Evolutionary conservation across 176 grass and related monocot species (phyloP).

Genomic region (Bromus sterilis): DNA sequence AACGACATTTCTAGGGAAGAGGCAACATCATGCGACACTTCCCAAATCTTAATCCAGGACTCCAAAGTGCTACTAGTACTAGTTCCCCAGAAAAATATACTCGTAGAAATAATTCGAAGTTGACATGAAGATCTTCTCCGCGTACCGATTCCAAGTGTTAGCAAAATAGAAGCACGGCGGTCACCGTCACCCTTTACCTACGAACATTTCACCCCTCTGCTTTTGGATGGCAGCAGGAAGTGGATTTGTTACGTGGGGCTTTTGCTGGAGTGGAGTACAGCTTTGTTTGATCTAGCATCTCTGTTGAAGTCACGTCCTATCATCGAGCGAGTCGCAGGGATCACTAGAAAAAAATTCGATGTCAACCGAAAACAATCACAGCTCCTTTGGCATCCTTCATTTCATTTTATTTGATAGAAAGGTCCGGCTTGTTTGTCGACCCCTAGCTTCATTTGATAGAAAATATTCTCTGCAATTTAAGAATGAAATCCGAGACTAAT

Average conservation of each 20-base stretch:
- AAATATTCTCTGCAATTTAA: too few relatives aligned
- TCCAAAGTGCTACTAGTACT: neutral
- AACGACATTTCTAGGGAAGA: slow-evolving; percentile 1
- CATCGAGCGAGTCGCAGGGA: too few relatives aligned
- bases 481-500: too few relatives aligned
- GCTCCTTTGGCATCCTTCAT: too few relatives aligned
- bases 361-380: neutral
- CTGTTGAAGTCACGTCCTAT: neutral
- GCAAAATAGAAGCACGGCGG: neutral
- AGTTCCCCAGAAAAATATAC: neutral
- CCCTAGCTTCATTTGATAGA: too few relatives aligned
- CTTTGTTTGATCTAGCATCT: neutral
- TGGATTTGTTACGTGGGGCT: neutral
- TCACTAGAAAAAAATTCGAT: neutral
- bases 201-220: neutral
- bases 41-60: neutral
- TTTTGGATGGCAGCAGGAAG: neutral
- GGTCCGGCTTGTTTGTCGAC: too few relatives aligned
- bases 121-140: neutral
- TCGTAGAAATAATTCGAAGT: neutral
- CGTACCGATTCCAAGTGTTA: neutral
- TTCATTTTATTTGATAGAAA: too few relatives aligned
- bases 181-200: neutral
- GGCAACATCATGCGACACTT: neutral
- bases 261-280: neutral